Conservation (phyloP, 1,284 basidiomycete species). For the Ganoderma sinense region DNA sequence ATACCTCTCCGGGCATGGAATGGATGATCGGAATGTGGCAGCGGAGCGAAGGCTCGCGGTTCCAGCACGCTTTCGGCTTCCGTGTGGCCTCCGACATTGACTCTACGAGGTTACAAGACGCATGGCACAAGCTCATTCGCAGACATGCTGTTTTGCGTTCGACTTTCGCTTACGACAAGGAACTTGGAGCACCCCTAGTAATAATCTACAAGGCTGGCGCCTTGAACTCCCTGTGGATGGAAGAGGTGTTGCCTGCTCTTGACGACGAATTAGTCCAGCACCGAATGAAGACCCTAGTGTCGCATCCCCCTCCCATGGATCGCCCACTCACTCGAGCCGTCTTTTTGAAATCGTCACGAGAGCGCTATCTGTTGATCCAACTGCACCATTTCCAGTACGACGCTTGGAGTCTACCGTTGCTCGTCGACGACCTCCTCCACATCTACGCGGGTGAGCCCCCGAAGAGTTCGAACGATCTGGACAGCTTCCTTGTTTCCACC, state of each 20-base stretch:
- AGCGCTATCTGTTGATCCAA: slow-evolving; percentile 48
- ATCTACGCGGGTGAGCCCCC: slow-evolving; percentile 43
- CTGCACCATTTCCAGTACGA: slow-evolving; percentile 62
- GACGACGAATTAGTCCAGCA: slow-evolving; percentile 30
- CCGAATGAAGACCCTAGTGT: slow-evolving; percentile 45
- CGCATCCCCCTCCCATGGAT: slow-evolving; percentile 43
- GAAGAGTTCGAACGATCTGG: slow-evolving; percentile 41
- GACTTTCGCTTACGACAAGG: slow-evolving; percentile 45
- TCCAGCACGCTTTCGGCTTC: slow-evolving; percentile 55
- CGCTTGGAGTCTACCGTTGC: slow-evolving; percentile 54
- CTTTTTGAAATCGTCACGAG: slow-evolving; percentile 39
- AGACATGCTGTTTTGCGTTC: slow-evolving; percentile 53
- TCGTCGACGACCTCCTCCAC: slow-evolving; percentile 48
- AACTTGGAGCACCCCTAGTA: slow-evolving; percentile 41
- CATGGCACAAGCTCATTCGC: slow-evolving; percentile 48
- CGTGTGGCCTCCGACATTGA: slow-evolving; percentile 44
- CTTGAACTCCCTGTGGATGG: slow-evolving; percentile 28
- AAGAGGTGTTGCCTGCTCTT: slow-evolving; percentile 34
- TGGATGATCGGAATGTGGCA: slow-evolving; percentile 56
- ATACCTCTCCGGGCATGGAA: slow-evolving; percentile 47
- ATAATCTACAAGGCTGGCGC: slow-evolving; percentile 45
- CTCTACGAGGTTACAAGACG: slow-evolving; percentile 37
- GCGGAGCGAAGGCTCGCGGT: slow-evolving; percentile 47
- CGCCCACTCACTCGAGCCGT: slow-evolving; percentile 45
- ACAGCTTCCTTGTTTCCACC: slow-evolving; percentile 42